Evolutionary conservation across 2,329 filamentous ascomycete species (phyloP), one percentile per base, ranked within the genome.

Genomic region (Colletotrichum sp.): DNA sequence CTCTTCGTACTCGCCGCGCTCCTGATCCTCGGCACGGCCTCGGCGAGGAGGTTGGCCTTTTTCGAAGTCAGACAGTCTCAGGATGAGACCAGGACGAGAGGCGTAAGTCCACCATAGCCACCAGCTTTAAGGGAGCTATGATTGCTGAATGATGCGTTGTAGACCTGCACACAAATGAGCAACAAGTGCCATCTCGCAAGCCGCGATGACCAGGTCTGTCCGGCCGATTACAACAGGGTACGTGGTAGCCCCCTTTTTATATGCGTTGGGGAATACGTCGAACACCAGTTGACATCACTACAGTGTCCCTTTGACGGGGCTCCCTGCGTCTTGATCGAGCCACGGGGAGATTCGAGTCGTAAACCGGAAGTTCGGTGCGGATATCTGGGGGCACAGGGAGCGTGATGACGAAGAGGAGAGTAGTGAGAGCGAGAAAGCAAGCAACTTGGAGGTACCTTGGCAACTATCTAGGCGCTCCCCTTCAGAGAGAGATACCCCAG

Each of bases 191-290:
- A 69, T 34, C 36, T 76, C 24, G 44, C 57, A 6, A 39, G 59
- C 49, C 70, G 64, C 21, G 59, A 76, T 28, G 70, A 72, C 49
- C 73, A 69, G 44, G 64, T 76, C 10, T 76, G 73, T 16, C 73
- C 73, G 59, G 70, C 73, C 34, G 73, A 76, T 59, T 76, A 76
- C 26, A 76, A 76, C 4, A 76, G 73, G 70, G 73, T 59, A 52
- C n/a, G 73, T 52, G 6, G 16, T 26, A 32, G 15, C 59, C 18
- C 7, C 36, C 59, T 30, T 39, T 26, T 52, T 24, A 32, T 5
- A 60, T 21, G 28, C 67, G 21, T 67, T 21, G 16, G 9, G 30
- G 57, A 8, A 9, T 26, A n/a, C n/a, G 6, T 8, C 28, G 28
- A 21, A 39, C 64, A 28, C 12, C 9, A 72, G 39, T 57, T 76